phyloP scores from a whole-genome alignment of 352 stramenopile species.

The Poterioochromonas sp. region DNA sequence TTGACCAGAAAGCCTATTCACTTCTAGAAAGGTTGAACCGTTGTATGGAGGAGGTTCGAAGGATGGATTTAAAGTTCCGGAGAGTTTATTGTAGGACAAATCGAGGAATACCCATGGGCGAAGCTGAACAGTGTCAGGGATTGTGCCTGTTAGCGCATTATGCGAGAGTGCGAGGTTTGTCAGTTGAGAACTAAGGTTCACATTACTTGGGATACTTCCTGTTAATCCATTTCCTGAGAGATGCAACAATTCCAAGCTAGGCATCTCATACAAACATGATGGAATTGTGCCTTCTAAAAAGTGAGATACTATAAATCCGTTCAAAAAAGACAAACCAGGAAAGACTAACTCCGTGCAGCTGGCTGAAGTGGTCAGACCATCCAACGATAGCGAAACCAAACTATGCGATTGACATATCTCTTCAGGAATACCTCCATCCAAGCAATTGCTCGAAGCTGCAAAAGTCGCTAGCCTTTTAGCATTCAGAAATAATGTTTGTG shows the following conservation, averaged over 20 bases:
- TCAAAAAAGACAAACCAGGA: background rate
- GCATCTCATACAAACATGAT: background rate
- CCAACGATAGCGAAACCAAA: background rate
- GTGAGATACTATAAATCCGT: background rate
- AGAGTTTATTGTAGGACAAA: background rate
- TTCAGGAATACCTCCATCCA: background rate
- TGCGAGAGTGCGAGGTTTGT: background rate
- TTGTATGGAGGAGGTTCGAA: background rate
- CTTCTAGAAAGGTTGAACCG: background rate
- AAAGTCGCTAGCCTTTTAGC: background rate
- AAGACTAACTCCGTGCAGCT: background rate
- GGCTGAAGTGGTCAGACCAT: background rate
- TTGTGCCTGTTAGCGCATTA: background rate
- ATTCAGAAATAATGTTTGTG: background rate
- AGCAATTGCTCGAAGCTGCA: background rate
- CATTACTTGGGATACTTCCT: background rate
- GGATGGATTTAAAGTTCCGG: background rate
- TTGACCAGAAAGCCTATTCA: constrained; percentile 17
- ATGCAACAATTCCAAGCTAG: background rate
- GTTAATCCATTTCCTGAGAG: background rate
- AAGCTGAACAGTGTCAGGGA: background rate
- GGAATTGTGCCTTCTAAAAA: background rate
- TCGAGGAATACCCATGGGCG: background rate
- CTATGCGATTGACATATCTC: background rate
- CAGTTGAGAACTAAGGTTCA: background rate